Percentiles rank a stretch among this genome's conserved stretches.
These are phyloP conservation scores for Glutinoglossum americanum DNA, from an alignment of 495 filamentous ascomycete genomes.

Conservation along the genomic window DNA sequence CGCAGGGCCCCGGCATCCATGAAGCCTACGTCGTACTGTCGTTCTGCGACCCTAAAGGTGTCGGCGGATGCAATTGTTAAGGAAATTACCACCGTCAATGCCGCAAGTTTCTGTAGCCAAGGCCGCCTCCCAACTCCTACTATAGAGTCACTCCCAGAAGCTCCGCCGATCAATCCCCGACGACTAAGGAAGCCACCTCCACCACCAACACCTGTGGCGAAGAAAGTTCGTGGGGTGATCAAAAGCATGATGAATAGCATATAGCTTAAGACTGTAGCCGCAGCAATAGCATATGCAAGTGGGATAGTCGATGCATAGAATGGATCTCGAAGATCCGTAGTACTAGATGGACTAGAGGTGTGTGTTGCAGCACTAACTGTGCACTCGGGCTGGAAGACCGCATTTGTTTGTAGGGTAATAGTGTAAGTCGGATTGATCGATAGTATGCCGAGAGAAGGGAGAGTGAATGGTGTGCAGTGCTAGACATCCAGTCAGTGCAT, in stretches of 20 bases:
- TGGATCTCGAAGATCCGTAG: slow-evolving; percentile 47
- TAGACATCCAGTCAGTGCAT: background rate
- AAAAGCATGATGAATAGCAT: slow-evolving; percentile 86
- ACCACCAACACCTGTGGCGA: slow-evolving; percentile 48
- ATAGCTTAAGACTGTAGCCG: slow-evolving; percentile 78
- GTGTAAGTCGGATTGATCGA: slow-evolving; percentile 10
- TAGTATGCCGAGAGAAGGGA: slow-evolving; percentile 18
- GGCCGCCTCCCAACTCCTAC: slow-evolving; percentile 80
- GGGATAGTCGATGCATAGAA: slow-evolving; percentile 87
- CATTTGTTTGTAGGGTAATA: slow-evolving; percentile 17
- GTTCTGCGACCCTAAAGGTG: slow-evolving; percentile 61
- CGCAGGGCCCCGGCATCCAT: slow-evolving; percentile 55
- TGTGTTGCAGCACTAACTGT: background rate
- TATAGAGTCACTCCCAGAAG: slow-evolving; percentile 42
- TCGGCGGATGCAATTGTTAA: slow-evolving; percentile 81
- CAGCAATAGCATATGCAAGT: slow-evolving; percentile 76
- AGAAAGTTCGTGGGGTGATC: slow-evolving; percentile 76
- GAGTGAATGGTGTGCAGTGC: slow-evolving; percentile 21
- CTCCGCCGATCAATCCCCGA: slow-evolving; percentile 68
- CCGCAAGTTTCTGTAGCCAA: slow-evolving; percentile 90
- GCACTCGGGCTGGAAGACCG: slow-evolving; percentile 20
- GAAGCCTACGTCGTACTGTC: slow-evolving; percentile 51
- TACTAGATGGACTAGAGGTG: slow-evolving; percentile 10
- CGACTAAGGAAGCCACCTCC: slow-evolving; percentile 53
- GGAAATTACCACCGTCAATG: slow-evolving; percentile 73